Conservation (phyloP, 202 grass and related monocot species). For the Zizania palustris region DNA sequence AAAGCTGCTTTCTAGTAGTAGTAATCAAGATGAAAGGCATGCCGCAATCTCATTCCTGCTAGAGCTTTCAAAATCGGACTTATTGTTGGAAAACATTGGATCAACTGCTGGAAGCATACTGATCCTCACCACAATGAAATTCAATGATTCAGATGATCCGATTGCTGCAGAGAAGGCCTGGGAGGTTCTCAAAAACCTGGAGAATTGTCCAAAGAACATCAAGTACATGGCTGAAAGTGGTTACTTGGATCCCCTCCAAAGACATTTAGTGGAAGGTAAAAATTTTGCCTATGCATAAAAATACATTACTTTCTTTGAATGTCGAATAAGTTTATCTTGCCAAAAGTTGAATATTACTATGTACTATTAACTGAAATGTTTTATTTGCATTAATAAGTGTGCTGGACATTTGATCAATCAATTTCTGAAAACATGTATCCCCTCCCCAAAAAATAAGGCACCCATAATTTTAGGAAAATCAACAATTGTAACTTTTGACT, state of each 20-base stretch:
- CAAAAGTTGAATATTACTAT: background rate
- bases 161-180: constrained; percentile 64
- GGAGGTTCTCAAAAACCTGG: constrained; percentile 71
- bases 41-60: constrained; percentile 78
- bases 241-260: constrained; percentile 83
- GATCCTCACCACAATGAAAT: constrained; percentile 90
- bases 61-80: constrained; percentile 71
- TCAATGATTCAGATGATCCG: constrained; percentile 61
- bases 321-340: background rate
- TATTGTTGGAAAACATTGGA: constrained; percentile 67
- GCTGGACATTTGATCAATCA: background rate
- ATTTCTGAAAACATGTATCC: constrained; percentile 13
- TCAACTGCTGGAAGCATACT: constrained; percentile 66
- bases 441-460: too few species aligned
- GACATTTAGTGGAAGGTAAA: constrained; percentile 85
- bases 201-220: constrained; percentile 85
- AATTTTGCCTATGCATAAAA: background rate
- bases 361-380: background rate
- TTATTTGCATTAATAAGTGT: constrained; percentile 7
- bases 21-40: constrained; percentile 60
- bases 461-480: too few species aligned
- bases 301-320: background rate
- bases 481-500: too few species aligned
- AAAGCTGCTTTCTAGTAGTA: constrained; percentile 71
- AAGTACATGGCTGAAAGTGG: constrained; percentile 95